Percentiles rank a stretch among this genome's conserved stretches.
phyloP scores from a whole-genome alignment of 2,329 filamentous ascomycete species.

The Sporothrix inflata region DNA sequence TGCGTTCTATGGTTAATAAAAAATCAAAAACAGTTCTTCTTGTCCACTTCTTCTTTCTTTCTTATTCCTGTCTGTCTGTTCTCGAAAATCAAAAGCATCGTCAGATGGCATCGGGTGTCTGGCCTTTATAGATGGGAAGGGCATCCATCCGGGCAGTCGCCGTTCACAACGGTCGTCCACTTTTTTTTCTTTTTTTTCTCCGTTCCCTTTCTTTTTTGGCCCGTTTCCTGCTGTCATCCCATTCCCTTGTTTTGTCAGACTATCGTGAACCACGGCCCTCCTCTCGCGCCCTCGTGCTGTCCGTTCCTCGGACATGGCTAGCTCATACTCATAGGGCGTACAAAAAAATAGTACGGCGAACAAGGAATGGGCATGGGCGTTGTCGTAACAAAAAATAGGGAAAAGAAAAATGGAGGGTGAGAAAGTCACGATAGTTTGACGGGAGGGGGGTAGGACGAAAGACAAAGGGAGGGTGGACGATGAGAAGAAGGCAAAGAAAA shows the following conservation, averaged over 20 bases:
- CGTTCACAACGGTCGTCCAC: not conserved
- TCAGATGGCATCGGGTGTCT: not conserved
- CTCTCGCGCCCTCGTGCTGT: not conserved
- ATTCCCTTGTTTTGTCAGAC: not conserved
- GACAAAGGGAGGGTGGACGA: not conserved
- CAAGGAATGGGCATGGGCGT: slow-evolving; percentile 8
- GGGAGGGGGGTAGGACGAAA: not conserved
- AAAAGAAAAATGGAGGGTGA: not conserved
- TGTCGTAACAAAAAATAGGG: slow-evolving; percentile 17
- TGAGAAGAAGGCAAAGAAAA: not conserved
- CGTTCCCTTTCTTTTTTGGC: not conserved
- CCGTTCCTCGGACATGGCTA: slow-evolving; percentile 24
- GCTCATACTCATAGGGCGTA: slow-evolving; percentile 12
- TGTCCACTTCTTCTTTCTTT: not conserved
- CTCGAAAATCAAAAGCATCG: not conserved
- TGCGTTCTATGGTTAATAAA: not conserved
- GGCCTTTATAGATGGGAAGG: slow-evolving; percentile 1
- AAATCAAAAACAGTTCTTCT: slow-evolving; percentile 4
- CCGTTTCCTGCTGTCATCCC: not conserved
- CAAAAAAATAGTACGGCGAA: not conserved
- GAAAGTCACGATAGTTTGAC: slow-evolving; percentile 16
- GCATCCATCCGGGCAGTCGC: not conserved
- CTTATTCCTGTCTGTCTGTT: not conserved
- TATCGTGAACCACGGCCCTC: slow-evolving; percentile 5
- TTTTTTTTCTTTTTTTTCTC: not conserved